Percentiles rank a stretch among this genome's conserved stretches.
phyloP scores from a whole-genome alignment of 805 yeast genomes.

The Nematodospora valgi region DNA sequence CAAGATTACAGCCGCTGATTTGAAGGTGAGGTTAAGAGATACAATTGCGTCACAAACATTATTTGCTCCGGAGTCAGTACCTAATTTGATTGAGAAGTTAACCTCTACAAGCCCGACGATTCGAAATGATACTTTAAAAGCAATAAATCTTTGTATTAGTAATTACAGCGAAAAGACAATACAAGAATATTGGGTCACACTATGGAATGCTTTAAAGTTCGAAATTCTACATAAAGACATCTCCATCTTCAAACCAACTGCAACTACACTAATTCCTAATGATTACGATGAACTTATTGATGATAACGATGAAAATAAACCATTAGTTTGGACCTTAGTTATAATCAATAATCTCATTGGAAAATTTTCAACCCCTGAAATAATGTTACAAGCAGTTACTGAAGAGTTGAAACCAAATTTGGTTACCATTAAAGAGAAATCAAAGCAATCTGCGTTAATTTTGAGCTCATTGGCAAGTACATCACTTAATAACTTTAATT shows the following conservation, averaged over 20 bases:
- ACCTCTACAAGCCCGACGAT: conserved; percentile 71
- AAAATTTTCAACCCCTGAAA: conserved; percentile 31
- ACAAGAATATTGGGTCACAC: conserved; percentile 59
- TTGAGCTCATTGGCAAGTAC: conserved; percentile 54
- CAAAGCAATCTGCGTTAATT: conserved; percentile 61
- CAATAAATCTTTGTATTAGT: conserved; percentile 56
- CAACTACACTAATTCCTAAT: conserved; percentile 22
- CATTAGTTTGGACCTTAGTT: conserved; percentile 33
- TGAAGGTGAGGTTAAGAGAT: conserved; percentile 57
- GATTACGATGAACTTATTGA: conserved; percentile 21
- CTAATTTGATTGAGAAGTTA: conserved; percentile 75
- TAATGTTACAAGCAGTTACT: conserved; percentile 31
- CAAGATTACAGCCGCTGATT: conserved; percentile 68
- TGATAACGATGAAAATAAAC: conserved; percentile 34
- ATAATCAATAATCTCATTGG: conserved; percentile 40
- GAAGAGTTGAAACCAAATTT: conserved; percentile 55
- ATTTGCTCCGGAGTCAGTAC: conserved; percentile 71
- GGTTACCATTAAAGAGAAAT: conserved; percentile 46
- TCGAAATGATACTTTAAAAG: conserved; percentile 67
- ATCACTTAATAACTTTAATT: conserved; percentile 44
- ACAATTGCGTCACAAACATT: conserved; percentile 60
- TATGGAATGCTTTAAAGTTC: conserved; percentile 87
- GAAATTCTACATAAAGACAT: conserved; percentile 70
- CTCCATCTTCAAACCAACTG: conserved; percentile 22
- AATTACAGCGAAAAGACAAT: conserved; percentile 49